Conservation (phyloP, 1,284 basidiomycete species). For the Fomes fomentarius region DNA sequence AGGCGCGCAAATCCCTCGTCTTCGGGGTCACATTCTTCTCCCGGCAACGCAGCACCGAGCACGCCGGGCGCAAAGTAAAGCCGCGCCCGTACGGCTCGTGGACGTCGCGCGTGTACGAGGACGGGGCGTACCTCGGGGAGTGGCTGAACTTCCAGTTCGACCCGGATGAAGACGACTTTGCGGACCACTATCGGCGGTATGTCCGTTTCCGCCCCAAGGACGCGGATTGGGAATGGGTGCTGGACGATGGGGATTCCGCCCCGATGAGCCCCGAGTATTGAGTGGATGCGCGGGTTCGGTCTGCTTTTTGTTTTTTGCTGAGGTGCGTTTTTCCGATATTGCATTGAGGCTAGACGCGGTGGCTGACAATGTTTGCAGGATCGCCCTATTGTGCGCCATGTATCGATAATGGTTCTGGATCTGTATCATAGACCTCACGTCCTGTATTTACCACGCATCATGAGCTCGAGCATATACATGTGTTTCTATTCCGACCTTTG, state of each 20-base stretch:
- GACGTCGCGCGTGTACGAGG: constrained; percentile 2
- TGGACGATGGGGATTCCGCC: background rate
- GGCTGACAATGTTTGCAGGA: too few species aligned
- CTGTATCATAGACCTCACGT: too few species aligned
- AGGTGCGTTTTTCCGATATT: too few species aligned
- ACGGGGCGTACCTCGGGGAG: constrained; percentile 2
- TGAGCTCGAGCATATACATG: too few species aligned
- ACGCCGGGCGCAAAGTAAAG: background rate
- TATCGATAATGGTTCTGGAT: too few species aligned
- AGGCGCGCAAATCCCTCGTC: constrained; percentile 2
- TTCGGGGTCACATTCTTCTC: background rate
- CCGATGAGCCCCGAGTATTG: too few species aligned
- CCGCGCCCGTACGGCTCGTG: constrained; percentile 4
- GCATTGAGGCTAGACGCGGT: too few species aligned
- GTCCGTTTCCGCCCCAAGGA: constrained; percentile 4
- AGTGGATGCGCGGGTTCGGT: too few species aligned
- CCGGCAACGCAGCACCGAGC: background rate
- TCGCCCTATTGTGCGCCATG: too few species aligned
- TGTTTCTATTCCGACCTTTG: too few species aligned
- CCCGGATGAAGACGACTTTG: background rate
- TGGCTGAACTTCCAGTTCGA: constrained; percentile 9
- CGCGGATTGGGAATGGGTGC: constrained; percentile 5
- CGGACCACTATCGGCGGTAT: background rate
- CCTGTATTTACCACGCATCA: too few species aligned
- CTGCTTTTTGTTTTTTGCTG: too few species aligned